Evolutionary conservation across 2,329 filamentous ascomycete species (phyloP).

Genomic region (Colletotrichum lentis): DNA sequence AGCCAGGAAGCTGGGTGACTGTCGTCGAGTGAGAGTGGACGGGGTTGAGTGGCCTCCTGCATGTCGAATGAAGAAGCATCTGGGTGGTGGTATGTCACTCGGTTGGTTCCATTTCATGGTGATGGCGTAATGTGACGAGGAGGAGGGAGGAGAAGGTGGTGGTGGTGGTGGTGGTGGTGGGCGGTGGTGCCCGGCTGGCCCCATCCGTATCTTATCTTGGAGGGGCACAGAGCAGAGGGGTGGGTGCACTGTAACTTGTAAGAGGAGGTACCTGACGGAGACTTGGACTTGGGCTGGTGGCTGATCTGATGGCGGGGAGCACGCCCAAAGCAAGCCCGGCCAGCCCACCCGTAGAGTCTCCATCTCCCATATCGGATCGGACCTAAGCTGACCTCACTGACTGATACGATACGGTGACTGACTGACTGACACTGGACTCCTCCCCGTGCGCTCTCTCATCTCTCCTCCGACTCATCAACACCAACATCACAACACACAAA

Average conservation of each 20-base stretch:
- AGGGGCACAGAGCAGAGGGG: neutral
- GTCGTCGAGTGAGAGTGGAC: constrained; percentile 2
- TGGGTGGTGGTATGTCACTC: constrained; percentile 1
- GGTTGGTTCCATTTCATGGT: neutral
- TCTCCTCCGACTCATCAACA: constrained; percentile 36
- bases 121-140: constrained; percentile 4
- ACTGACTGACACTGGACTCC: constrained; percentile 22
- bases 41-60: neutral
- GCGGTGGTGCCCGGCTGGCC: constrained; percentile 1
- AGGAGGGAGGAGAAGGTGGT: no score
- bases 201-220: constrained; percentile 33
- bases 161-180: no score
- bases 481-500: constrained; percentile 30
- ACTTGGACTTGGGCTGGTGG: constrained; percentile 9
- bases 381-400: constrained; percentile 26
- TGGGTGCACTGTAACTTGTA: neutral
- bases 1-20: constrained; percentile 15
- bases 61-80: constrained; percentile 1
- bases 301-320: constrained; percentile 18
- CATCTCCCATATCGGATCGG: neutral
- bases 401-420: neutral
- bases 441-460: constrained; percentile 22
- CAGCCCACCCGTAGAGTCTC: constrained; percentile 1
- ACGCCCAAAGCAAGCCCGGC: constrained; percentile 24
- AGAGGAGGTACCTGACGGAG: constrained; percentile 14